Evolutionary conservation across 192 early-diverging fungal genomes (phyloP), one percentile per base, ranked within the genome.

Genomic region (Coemansia biformis): DNA sequence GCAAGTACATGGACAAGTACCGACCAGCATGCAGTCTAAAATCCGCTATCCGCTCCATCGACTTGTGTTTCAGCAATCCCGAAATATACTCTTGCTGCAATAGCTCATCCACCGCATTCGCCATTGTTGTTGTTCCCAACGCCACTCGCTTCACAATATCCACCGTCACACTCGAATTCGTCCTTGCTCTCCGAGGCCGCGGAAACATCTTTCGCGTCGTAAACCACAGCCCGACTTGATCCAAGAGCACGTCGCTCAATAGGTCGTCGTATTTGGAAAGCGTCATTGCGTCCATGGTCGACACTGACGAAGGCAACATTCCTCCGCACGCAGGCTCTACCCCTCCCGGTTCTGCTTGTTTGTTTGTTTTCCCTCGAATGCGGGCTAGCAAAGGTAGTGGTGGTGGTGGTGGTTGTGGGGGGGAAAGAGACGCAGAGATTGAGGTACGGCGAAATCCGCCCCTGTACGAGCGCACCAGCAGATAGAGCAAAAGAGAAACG

Each of bases 1-100:
- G 78, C 19, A 75, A 47, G 43, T 87, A 85, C 81, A 84, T 87
- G 5, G 58, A 56, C 21, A 87, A 49, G 50, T 87, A 87, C 33
- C 79, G 70, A 13, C 51, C 57, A 0, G 69, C 65, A 38, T 85
- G 83, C 24, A 76, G 30, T 22, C 56, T 18, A 23, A 75, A 75
- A 29, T 68, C 60, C 3, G 23, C 39, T 6, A 56, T 9, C 9
- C 58, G 58, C 38, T 29, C 31, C 22, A 40, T 24, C 5, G 49
- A 35, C 51, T 73, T 73, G 63, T 62, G 57, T 9, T 49, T 50
- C 1, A 73, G 63, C 22, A 66, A 62, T 17, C 40, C 40, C 11
- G 53, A 18, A 22, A 72, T 41, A 24, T 64, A 64, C 28, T 72
- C 68, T 16, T 59, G 51, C 24, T 34, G 11, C 32, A 71, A 29